Percentiles rank a stretch among this genome's conserved stretches.
phyloP scores from a whole-genome alignment of 2,329 filamentous ascomycete species.

The Beauveria rudraprayagi region DNA sequence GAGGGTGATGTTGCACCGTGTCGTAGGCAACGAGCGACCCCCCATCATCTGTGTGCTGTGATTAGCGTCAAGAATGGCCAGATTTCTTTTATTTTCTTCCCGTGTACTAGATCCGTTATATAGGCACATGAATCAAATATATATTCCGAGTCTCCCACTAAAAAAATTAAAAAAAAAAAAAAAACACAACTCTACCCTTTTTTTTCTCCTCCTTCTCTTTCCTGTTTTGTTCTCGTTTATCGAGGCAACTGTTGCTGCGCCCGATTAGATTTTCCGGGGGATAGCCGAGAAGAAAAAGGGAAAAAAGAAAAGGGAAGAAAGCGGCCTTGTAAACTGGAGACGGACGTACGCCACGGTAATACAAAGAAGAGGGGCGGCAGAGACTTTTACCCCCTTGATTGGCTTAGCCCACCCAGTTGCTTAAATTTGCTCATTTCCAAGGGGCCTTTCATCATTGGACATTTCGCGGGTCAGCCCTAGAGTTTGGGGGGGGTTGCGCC shows the following conservation, averaged over 20 bases:
- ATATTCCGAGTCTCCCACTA: not conserved
- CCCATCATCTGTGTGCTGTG: too few species aligned
- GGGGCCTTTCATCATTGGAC: not conserved
- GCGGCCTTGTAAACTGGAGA: not conserved
- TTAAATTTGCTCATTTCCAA: conserved; percentile 8
- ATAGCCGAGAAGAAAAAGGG: not conserved
- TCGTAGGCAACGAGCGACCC: too few species aligned
- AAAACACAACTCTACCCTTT: not conserved
- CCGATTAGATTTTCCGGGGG: conserved; percentile 6
- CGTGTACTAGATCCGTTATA: too few species aligned
- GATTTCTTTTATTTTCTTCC: too few species aligned
- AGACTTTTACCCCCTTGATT: not conserved
- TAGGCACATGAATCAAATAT: too few species aligned
- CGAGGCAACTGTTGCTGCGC: not conserved
- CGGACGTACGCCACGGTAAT: not conserved
- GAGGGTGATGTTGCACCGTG: too few species aligned
- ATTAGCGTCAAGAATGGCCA: too few species aligned
- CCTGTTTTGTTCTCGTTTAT: not conserved
- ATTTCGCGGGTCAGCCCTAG: not conserved
- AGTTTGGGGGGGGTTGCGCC: not conserved
- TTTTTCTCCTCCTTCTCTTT: not conserved
- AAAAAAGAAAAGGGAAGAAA: not conserved
- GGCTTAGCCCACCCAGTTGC: not conserved
- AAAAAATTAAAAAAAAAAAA: not conserved
- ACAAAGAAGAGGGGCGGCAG: not conserved